These are phyloP conservation scores for Melampsora americana DNA, from an alignment of 1,284 basidiomycete species.

Conservation along the genomic window DNA sequence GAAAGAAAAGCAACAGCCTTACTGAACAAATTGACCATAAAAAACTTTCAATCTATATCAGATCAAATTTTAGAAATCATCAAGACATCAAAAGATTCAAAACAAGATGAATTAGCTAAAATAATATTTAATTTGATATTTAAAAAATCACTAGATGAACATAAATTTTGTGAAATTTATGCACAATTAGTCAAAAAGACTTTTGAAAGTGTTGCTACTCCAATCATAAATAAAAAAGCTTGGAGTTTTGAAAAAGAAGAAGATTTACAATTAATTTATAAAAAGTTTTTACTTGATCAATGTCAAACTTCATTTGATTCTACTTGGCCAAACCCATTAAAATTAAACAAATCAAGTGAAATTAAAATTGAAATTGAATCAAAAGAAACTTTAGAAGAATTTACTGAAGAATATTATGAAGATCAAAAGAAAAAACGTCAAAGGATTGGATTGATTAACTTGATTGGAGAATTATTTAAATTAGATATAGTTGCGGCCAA, in stretches of 20 bases:
- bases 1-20: not conserved
- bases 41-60: conserved; percentile 9
- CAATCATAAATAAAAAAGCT: not conserved
- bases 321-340: not conserved
- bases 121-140: not conserved
- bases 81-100: not conserved
- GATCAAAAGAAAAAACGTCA: conserved; percentile 1
- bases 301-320: not conserved
- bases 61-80: conserved; percentile 2
- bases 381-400: not conserved
- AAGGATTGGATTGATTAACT: not conserved
- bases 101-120: conserved; percentile 4
- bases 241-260: not conserved
- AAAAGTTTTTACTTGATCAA: not conserved
- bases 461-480: conserved; percentile 3
- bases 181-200: not conserved
- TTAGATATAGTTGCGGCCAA: not conserved
- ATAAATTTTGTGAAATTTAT: not conserved
- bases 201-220: not conserved
- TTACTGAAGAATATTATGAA: not conserved
- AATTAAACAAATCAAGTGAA: not conserved
- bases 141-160: conserved; percentile 9
- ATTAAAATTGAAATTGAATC: not conserved
- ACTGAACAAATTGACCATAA: not conserved
- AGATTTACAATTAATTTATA: not conserved